Conservation (phyloP, 805 yeast genomes). For the Kazachstania viticola region DNA sequence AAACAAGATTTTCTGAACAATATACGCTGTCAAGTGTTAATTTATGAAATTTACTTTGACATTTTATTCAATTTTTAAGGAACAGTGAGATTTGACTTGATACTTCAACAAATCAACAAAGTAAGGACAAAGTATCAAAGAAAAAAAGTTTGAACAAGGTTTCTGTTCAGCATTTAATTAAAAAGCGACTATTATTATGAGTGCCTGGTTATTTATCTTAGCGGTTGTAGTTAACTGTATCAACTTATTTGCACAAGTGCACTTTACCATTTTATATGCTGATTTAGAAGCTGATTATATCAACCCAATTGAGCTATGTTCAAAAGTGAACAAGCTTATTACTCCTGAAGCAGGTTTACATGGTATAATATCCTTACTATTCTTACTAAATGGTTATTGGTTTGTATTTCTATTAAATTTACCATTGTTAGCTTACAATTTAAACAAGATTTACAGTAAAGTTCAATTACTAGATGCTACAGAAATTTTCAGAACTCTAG, state of each 20-base stretch:
- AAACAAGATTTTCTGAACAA: too few species aligned
- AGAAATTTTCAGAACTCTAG: constrained; percentile 88
- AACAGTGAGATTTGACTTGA: too few species aligned
- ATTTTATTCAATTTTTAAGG: too few species aligned
- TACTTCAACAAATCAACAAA: too few species aligned
- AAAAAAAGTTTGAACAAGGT: too few species aligned
- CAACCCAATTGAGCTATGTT: constrained; percentile 93
- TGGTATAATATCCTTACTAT: constrained; percentile 53
- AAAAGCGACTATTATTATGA: too few species aligned
- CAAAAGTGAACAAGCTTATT: constrained; percentile 78
- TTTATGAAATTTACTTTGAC: too few species aligned
- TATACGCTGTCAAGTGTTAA: too few species aligned
- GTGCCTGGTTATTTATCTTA: constrained; percentile 38
- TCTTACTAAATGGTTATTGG: constrained; percentile 87
- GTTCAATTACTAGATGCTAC: constrained; percentile 90
- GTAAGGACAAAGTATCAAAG: too few species aligned
- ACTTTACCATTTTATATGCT: constrained; percentile 89
- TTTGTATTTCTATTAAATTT: constrained; percentile 70
- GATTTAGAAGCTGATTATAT: constrained; percentile 94
- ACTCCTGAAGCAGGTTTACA: constrained; percentile 85
- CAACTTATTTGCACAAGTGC: constrained; percentile 84
- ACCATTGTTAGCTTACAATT: constrained; percentile 79
- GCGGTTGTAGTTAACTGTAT: constrained; percentile 80
- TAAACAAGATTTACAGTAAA: constrained; percentile 65
- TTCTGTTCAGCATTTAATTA: too few species aligned